phyloP scores from a whole-genome alignment of 2,329 filamentous ascomycete genomes.

The Leptographium radiaticola region DNA sequence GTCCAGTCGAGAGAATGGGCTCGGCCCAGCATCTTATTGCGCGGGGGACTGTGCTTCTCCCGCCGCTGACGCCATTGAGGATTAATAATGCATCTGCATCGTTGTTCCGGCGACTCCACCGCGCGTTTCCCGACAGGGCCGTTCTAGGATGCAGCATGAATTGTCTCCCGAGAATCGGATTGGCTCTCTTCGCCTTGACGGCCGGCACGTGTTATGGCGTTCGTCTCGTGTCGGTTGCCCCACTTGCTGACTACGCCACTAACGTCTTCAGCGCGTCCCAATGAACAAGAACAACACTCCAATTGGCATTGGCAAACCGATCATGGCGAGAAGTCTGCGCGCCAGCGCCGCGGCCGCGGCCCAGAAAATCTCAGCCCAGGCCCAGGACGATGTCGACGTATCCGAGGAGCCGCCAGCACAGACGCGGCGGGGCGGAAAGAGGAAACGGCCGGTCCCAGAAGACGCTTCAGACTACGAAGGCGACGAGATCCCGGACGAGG shows the following conservation, averaged over 20 bases:
- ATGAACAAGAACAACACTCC: no score
- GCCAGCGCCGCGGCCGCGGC: constrained; percentile 8
- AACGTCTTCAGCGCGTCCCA: no score
- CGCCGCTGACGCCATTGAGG: neutral
- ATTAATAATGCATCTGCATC: neutral
- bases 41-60: no score
- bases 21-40: neutral
- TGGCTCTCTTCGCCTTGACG: no score
- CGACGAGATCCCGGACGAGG: neutral
- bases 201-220: no score
- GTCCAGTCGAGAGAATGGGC: neutral
- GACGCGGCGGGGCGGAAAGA: neutral
- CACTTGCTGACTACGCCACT: no score
- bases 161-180: no score
- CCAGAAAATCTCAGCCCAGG: neutral
- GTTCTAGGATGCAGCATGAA: no score
- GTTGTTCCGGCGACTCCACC: no score
- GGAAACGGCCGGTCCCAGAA: neutral
- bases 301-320: no score
- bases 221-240: no score
- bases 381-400: neutral
- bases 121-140: no score
- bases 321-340: constrained; percentile 4
- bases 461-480: neutral
- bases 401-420: neutral